Evolutionary conservation across 2,329 filamentous ascomycete species (phyloP), one percentile per base, ranked within the genome.

Genomic region (Cercospora zeina): DNA sequence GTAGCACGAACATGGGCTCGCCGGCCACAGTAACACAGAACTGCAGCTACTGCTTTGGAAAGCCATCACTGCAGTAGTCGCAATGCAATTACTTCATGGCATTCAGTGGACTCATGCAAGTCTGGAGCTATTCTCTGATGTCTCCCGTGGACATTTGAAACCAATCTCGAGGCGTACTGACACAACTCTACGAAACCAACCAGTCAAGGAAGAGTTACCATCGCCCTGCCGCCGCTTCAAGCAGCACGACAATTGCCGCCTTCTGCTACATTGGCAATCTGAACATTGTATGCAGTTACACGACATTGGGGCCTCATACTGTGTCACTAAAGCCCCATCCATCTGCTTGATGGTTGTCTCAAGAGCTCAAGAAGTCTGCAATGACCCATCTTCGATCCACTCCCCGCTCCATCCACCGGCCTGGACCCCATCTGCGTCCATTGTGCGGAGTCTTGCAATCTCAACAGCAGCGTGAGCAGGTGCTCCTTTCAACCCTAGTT

Each of bases 31-130:
- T 36, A 24, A 34, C 42, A 58, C 55, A 49, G 47, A 47, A 14
- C 55, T 58, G 55, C 55, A 58, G 37, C 39, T 58, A 36, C 19
- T 50, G 31, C 42, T 49, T 45, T 58, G 30, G 55, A 33, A 34
- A 30, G 36, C n/a, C 24, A 50, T 19, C 55, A 58, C 55, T 39
- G 55, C 55, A 58, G 42, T 9, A 50, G 30, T 36, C 33, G 24
- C 31, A n/a, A 54, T 24, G 31, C 33, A 54, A 36, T 24, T 19
- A 24, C 10, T 27, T 14, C 13, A 27, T 49, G 21, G 42, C 21
- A 19, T n/a, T 24, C 8, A 6, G 6, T 27, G 3, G 24, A 27
- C 24, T 27, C 24, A 6, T 27, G 24, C 24, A 27, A 30, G 21
- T 27, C 24, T 10, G 16, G 33, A 54, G 4, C 19, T 14, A 10